Conservation (phyloP, 2,329 filamentous ascomycete species). For the Coniochaeta ligniaria region DNA sequence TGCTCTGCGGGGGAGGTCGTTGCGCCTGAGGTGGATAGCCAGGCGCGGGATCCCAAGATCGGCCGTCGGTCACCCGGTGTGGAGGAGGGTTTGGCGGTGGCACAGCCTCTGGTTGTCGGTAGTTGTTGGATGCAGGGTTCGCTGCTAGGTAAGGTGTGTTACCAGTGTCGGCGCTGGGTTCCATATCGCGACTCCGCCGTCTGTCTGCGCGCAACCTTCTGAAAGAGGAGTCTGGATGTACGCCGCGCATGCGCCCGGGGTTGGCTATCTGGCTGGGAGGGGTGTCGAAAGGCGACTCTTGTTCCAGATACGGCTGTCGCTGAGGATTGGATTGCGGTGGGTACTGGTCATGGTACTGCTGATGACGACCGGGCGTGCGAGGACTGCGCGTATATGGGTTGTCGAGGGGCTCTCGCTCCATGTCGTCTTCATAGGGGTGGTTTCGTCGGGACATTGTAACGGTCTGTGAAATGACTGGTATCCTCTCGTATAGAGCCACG, state of each 20-base stretch:
- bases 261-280: background rate
- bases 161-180: constrained; percentile 9
- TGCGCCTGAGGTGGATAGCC: constrained; percentile 16
- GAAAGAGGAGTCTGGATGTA: constrained; percentile 30
- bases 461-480: background rate
- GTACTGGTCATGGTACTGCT: constrained; percentile 1
- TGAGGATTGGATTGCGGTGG: background rate
- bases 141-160: constrained; percentile 12
- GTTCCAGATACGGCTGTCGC: background rate
- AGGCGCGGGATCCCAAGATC: constrained; percentile 14
- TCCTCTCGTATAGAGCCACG: background rate
- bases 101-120: constrained; percentile 13
- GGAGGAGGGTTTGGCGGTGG: constrained; percentile 18
- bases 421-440: background rate
- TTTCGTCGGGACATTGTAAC: background rate
- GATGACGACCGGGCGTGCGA: background rate
- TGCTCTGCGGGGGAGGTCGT: constrained; percentile 23
- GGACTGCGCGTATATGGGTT: background rate
- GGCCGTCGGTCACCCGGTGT: constrained; percentile 12
- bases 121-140: constrained; percentile 12
- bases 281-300: background rate
- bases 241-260: background rate
- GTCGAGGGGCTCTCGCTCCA: constrained; percentile 1
- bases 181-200: constrained; percentile 20
- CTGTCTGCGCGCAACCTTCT: constrained; percentile 25